Conservation (phyloP, 345 rosid species). For the Syzygium aromaticum region DNA sequence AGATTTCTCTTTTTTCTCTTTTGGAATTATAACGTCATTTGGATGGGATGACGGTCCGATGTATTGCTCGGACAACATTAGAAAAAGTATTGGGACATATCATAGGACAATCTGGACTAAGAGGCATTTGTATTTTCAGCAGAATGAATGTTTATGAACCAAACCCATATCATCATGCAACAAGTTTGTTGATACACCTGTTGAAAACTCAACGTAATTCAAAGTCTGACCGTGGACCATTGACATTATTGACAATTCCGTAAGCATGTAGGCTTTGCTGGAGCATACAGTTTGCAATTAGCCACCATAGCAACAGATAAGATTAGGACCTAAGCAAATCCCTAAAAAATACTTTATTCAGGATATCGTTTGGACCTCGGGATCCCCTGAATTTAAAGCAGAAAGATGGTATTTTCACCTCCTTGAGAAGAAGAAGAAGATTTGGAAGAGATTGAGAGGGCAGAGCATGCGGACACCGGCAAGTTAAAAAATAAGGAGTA, state of each 20-base stretch:
- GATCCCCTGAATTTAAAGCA: too few relatives aligned
- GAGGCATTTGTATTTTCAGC: background rate
- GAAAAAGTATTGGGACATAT: background rate
- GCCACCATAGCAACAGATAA: background rate
- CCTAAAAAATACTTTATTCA: too few relatives aligned
- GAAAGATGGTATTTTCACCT: too few relatives aligned
- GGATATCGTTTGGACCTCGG: too few relatives aligned
- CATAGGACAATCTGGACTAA: background rate
- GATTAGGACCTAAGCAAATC: background rate
- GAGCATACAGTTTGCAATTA: background rate
- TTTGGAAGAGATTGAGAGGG: too few relatives aligned
- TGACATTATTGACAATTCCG: background rate
- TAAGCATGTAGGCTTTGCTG: background rate
- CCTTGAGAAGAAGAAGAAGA: too few relatives aligned
- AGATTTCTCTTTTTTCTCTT: background rate
- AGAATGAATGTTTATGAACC: background rate
- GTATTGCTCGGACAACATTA: background rate
- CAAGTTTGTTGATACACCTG: background rate
- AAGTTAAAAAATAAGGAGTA: too few relatives aligned
- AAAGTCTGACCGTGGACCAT: background rate
- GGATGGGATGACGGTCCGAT: background rate
- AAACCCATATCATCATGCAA: background rate
- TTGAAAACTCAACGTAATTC: background rate
- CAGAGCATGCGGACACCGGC: too few relatives aligned
- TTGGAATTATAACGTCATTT: background rate